Evolutionary conservation across 768 basidiomycete genomes (phyloP), one percentile per base, ranked within the genome.

Genomic region (Leccinum subgranulosum): DNA sequence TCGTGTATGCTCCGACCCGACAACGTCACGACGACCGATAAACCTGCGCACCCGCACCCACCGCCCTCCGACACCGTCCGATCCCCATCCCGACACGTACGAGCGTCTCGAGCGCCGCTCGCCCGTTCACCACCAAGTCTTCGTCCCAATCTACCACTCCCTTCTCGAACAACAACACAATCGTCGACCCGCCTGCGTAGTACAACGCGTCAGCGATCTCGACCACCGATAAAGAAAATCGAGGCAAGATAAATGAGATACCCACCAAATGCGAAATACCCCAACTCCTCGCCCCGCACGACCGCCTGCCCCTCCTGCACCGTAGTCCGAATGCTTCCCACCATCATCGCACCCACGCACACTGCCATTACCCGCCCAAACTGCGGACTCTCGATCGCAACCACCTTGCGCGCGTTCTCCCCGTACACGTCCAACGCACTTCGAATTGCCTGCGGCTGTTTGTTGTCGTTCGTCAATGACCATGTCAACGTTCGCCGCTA

Each of bases 281-380:
- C 92, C 66, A 96, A 84, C 67, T 98, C 96, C 60, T 98, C 83
- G 2, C 94, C 94, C 12, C 92, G 84, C 65, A 80, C 80, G 59
- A 98, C 86, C 0, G 76, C 63, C 21, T 96, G 82, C 1, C 94
- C 94, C 65, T 95, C 92, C 49, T 86, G 64, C n/a, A 94, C 88
- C 0, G 93, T 94, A 5, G 88, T 90, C 64, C 84, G 72, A 69
- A 98, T 98, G 58, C 87, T 92, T 10, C 91, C 94, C 12, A 91
- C 95, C 91, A 94, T 92, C 93, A 95, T 95, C 7, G 93, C 93
- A 23, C 94, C 94, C 8, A 95, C 78, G 63, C 92, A 94, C 2
- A 96, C 93, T 2, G 86, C 87, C 86, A 96, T 92, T 21, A 98
- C 94, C 0, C 86, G 81, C 3, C 96, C 96, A 68, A 97, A 98